These are phyloP conservation scores for Balamuthia mandrillaris DNA, from an alignment of 208 protist genomes.

Conservation along the genomic window DNA sequence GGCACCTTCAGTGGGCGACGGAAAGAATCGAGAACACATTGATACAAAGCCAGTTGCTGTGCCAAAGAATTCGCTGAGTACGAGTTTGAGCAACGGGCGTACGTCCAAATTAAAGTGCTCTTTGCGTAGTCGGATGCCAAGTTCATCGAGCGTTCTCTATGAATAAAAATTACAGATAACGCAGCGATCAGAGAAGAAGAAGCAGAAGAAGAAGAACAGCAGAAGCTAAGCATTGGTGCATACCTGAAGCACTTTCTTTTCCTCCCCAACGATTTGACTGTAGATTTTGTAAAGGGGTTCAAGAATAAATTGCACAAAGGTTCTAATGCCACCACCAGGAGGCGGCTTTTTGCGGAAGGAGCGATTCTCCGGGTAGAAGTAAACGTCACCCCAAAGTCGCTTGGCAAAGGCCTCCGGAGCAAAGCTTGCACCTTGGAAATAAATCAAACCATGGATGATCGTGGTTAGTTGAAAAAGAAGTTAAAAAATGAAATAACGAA, in stretches of 20 bases:
- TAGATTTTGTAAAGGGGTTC: slow-evolving; percentile 98
- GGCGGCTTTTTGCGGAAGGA: slow-evolving; percentile 59
- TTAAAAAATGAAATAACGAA: background rate
- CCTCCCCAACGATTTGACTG: slow-evolving; percentile 52
- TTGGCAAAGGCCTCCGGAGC: slow-evolving; percentile 75
- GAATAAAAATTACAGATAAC: background rate
- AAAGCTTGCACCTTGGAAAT: slow-evolving; percentile 51
- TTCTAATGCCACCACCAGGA: slow-evolving; percentile 45
- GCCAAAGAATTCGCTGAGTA: slow-evolving; percentile 72
- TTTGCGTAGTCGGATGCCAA: slow-evolving; percentile 67
- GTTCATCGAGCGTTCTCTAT: slow-evolving; percentile 38
- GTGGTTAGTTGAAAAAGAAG: background rate
- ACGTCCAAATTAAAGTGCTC: slow-evolving; percentile 60
- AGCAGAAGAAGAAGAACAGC: background rate
- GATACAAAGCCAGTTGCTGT: slow-evolving; percentile 73
- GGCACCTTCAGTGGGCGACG: slow-evolving; percentile 62
- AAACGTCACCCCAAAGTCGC: slow-evolving; percentile 95
- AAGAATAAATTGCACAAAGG: slow-evolving; percentile 98
- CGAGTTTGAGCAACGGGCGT: slow-evolving; percentile 66
- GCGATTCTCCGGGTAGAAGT: slow-evolving; percentile 71
- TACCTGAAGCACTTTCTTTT: slow-evolving; percentile 28
- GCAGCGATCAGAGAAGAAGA: background rate
- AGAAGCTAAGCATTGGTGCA: background rate
- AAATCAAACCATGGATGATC: background rate
- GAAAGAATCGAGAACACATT: slow-evolving; percentile 68